Evolutionary conservation across 2,329 filamentous ascomycete genomes (phyloP), one percentile per base, ranked within the genome.

Genomic region (Scedosporium apiospermum): DNA sequence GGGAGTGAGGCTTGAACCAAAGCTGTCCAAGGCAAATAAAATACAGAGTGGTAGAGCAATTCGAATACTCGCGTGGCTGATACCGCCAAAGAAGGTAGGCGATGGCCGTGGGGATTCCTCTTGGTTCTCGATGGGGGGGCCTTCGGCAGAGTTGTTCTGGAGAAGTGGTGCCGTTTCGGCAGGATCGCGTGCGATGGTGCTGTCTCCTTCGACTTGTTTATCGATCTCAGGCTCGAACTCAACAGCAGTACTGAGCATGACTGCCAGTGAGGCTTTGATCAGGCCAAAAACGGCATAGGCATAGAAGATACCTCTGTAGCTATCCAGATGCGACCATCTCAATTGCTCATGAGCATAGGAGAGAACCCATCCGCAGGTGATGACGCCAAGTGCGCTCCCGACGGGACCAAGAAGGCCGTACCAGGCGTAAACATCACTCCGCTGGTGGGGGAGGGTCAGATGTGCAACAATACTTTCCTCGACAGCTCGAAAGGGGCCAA

Each of bases 1-100:
- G 23, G 85, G 83, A 3, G 86, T 87, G 70, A 93, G 80, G 1
- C 89, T 88, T 1, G 85, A 88, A 1, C 87, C 88, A 63, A 91
- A 82, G 0, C 85, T 82, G 70, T 92, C 89, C 5, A 91, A 69
- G 1, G 81, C 81, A 67, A 91, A 88, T 1, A 93, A 75, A 6
- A 88, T 72, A 68, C 86, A 88, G 0, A 93, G 77, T 59, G 85
- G 83, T 60, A 82, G 71, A 4, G 89, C 75, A 34, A 86, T 78
- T 0, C 74, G 68, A 5, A 80, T 74, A 41, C 80, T 86, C n/a
- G 82, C 75, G 2, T 72, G 73, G 5, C 83, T 85, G 21, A 91
- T 84, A 12, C 34, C 34, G 34, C 34, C 34, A 38, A 38, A 38
- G 34, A 6, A 38, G 10, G 3, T 9, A 2, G 80, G 0, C 84